These are phyloP conservation scores for Pythium utonaiense DNA, from an alignment of 352 stramenopile genomes.

Conservation along the genomic window DNA sequence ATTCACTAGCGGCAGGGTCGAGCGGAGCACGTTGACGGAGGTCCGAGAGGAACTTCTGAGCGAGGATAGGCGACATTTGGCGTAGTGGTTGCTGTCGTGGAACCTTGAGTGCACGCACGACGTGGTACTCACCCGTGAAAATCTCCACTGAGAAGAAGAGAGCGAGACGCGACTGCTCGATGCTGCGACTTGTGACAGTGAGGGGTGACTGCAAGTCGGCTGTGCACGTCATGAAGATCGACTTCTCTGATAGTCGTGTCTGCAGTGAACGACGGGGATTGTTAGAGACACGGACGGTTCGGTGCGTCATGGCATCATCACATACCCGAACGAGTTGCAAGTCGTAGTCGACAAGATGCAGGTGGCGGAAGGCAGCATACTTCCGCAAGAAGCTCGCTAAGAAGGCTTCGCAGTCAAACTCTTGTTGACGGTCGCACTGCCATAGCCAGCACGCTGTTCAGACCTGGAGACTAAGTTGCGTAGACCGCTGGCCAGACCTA, in stretches of 20 bases:
- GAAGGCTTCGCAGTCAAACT: conserved; percentile 60
- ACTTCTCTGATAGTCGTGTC: conserved; percentile 26
- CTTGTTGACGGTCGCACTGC: conserved; percentile 40
- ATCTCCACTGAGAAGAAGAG: conserved; percentile 48
- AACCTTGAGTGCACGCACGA: conserved; percentile 45
- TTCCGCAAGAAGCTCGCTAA: conserved; percentile 41
- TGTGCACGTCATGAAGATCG: conserved; percentile 46
- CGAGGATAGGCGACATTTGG: conserved; percentile 29
- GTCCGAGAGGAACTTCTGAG: conserved; percentile 28
- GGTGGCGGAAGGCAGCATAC: conserved; percentile 34
- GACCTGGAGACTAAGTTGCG: background rate
- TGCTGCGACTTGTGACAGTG: conserved; percentile 2
- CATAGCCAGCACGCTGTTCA: background rate
- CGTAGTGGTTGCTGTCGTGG: conserved; percentile 29
- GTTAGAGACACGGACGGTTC: background rate
- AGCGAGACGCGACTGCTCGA: conserved; percentile 23
- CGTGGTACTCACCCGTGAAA: conserved; percentile 33
- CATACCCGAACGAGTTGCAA: conserved; percentile 46
- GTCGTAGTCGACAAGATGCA: conserved; percentile 63
- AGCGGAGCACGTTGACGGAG: conserved; percentile 22
- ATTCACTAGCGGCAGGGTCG: conserved; percentile 20
- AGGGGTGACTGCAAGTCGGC: conserved; percentile 32
- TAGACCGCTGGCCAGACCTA: background rate
- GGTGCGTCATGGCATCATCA: background rate
- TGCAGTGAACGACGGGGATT: conserved; percentile 5